These are phyloP conservation scores for Coelastrella sp. DNA, from an alignment of 139 green algal species.

Conservation along the genomic window DNA sequence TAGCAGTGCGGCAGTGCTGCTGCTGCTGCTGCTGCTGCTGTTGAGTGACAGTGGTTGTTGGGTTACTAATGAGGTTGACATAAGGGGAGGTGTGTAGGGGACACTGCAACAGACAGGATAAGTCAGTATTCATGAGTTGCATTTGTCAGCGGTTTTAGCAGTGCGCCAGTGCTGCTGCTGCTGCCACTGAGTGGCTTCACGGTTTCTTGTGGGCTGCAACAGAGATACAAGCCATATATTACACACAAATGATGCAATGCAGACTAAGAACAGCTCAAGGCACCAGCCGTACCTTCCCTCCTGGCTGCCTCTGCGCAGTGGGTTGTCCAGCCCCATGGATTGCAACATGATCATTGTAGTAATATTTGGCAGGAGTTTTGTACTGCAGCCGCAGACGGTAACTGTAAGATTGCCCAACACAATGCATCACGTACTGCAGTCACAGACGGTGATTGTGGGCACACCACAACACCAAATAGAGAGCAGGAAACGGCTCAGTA, in stretches of 20 bases:
- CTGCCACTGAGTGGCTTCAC: no score
- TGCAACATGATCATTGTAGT: conserved; percentile 92
- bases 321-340: conserved; percentile 66
- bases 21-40: conserved; percentile 1
- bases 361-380: conserved; percentile 94
- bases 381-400: conserved; percentile 91
- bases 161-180: no score
- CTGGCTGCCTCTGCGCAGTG: background rate
- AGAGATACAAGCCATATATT: no score
- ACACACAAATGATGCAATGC: no score
- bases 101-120: background rate
- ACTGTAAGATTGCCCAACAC: conserved; percentile 48
- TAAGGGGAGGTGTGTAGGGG: background rate
- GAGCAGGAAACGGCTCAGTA: background rate
- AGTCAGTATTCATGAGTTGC: no score
- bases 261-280: no score
- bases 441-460: no score
- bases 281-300: background rate
- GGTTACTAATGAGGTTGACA: background rate
- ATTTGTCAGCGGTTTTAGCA: no score
- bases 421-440: no score
- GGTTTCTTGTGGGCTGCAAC: no score
- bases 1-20: no score
- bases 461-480: no score
- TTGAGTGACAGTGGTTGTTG: background rate